Evolutionary conservation across 2,329 filamentous ascomycete species (phyloP), one percentile per base, ranked within the genome.

Genomic region (Niveomyces coronatus): DNA sequence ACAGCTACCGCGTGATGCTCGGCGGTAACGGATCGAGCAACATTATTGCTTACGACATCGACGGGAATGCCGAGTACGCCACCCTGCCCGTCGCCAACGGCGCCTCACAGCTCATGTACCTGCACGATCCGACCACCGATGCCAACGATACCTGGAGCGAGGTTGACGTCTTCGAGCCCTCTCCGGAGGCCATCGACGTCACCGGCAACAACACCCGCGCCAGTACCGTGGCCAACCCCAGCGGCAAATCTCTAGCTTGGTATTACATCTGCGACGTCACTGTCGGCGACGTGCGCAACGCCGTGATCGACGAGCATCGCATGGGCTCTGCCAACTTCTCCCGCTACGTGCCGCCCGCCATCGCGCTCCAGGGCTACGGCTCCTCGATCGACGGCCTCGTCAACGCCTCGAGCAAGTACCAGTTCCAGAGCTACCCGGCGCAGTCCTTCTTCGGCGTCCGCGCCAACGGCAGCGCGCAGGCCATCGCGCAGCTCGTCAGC

Each of bases 361-460:
- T 67, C 13, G 63, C 63, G 0, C 55, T 65, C 5, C 55, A 62
- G 24, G 64, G 63, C 5, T 65, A 62, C 41, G 49, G 50, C 20
- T 45, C 47, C 1, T 49, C 51, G 3, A 14, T 31, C 5, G 43
- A 15, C 48, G 9, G 52, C 46, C 36, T 45, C 9, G 47, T 20
- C 35, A 48, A 48, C 41, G 44, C 44, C 39, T 44, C 49, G 23
- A 39, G 43, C 13, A 37, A 43, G 36, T 42, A 50, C 24, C 54
- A 57, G 43, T 59, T 52, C 31, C 62, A 65, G 45, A 59, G 57
- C 9, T 69, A 68, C 35, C 65, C 66, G 0, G 51, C 56, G 18
- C 60, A 64, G 35, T 58, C 59, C 2, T 41, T 52, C 4, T 65
- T 59, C 35, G 66, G 65, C 2, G 26, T 29, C 0, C 49, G 56